Evolutionary conservation across 441 rosid genomes (phyloP), one percentile per base, ranked within the genome.

Genomic region (Viola pubescens): DNA sequence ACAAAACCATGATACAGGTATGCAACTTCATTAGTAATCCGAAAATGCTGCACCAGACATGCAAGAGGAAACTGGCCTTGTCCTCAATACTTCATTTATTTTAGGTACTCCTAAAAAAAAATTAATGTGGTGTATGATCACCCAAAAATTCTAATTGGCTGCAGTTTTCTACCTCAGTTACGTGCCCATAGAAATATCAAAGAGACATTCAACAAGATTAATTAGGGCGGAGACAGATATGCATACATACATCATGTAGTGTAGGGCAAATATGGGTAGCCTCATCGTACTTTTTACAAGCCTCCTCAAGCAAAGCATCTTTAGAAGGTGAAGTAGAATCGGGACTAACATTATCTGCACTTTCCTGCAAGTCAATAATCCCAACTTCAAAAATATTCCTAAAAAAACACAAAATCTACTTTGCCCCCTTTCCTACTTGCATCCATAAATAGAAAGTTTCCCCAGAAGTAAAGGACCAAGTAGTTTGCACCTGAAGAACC

Each of bases 241-340:
- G 38, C n/a, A 63, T 42, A 71, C 95, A 61, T 90, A 88, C 97
- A 85, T 94, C 99, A 75, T 86, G 92, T 68, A 90, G 96, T 0
- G 96, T 77, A 4, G 99, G 97, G 79, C 91, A 86, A 69, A 94
- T 89, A 44, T 59, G 76, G 48, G 95, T 94, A 62, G 97, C 97
- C 78, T 94, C 94, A 52, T 86, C 96, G 55, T 94, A 94, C 75
- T 90, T 94, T 71, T 86, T 88, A 72, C 96, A 88, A 75, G 99
- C 97, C 73, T 90, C 97, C 80, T 90, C 99, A 9, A 88, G 96
- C 84, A 90, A 80, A 66, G 87, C 86, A 78, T 94, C 99, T 77
- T 88, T 94, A 38, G 99, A 90, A 66, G 96, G 96, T 60, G 97
- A 83, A 59, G 89, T 84, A 66, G 96, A 94, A 73, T 94, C 95